Base-by-base conservation (phyloP, 495 filamentous ascomycete genomes). In the Neurospora sp. region DNA sequence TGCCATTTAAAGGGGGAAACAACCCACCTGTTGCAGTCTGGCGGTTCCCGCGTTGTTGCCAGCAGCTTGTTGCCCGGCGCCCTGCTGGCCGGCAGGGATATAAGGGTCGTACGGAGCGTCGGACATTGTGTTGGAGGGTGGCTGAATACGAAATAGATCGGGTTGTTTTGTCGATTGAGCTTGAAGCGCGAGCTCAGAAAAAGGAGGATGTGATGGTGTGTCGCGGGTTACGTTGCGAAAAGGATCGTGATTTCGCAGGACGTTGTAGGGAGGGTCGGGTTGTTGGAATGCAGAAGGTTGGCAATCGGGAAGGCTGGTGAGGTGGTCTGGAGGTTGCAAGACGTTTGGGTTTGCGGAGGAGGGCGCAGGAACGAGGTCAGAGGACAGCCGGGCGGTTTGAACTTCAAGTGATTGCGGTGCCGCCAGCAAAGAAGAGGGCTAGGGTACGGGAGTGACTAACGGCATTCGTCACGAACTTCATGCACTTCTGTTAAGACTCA, bases 81-180 rank as follows among this genome's bases (percentile, higher is more conserved):
- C 82, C 73, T 81, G 82, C 79, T 86, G 86, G 78, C 88, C 89
- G 74, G 87, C 87, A 74, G 94, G 94, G 79, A 96, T 95, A 84
- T 96, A 97, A 61, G 94, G 94, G 80, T 97, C 94, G 82, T 97
- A 97, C 71, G 93, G 93, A 79, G 88, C 88, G 40, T 71, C 71
- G 82, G 91, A 86, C 91, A 93, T 92, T 39, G 73, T 77, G 65
- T 44, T 41, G 75, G 44, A 68, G 22, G 68, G 68, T 39, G 72
- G 27, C 44, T 38, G 35, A 14, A 31, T 12, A 65, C 35, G 22
- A 16, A 65, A 59, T 35, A 27, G 18, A 71, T 46, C 42, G 18
- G 44, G 39, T 70, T 20, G 39, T 71, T 20, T 44, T 72, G 69
- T 71, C 44, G 68, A 53, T 39, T 39, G 41, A 37, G 71, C n/a